phyloP scores from a whole-genome alignment of 176 grass and related monocot species.

The Musa itinerans region DNA sequence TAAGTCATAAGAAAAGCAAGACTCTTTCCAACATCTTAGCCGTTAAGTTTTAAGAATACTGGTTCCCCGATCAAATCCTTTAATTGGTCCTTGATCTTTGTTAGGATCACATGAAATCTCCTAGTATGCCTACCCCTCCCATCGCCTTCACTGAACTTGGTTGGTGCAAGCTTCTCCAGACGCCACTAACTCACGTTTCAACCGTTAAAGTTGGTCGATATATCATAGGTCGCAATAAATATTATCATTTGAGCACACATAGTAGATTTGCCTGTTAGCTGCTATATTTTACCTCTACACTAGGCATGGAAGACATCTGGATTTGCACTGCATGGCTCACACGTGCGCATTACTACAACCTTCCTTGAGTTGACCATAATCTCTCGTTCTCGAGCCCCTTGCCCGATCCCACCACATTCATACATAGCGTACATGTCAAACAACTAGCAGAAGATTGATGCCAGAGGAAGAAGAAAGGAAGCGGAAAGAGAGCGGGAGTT shows the following conservation, averaged over 20 bases:
- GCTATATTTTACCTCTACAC: too few relatives aligned
- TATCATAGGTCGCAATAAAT: too few relatives aligned
- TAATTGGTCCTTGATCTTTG: too few relatives aligned
- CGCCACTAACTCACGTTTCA: not conserved
- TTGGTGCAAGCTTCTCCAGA: not conserved
- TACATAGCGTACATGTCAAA: not conserved
- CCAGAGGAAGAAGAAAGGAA: not conserved
- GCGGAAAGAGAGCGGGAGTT: not conserved
- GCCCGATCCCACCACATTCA: not conserved
- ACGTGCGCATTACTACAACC: not conserved
- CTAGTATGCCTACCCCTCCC: not conserved
- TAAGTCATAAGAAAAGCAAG: too few relatives aligned
- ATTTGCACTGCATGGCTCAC: not conserved
- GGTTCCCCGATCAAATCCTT: too few relatives aligned
- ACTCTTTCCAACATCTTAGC: too few relatives aligned
- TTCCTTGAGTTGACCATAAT: not conserved
- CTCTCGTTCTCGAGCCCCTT: constrained; percentile 1
- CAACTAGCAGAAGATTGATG: not conserved
- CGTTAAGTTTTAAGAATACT: too few relatives aligned
- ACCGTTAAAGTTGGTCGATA: not conserved
- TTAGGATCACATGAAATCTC: not conserved
- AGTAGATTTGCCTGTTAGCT: too few relatives aligned
- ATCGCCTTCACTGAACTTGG: not conserved
- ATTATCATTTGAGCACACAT: too few relatives aligned
- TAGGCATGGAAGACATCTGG: too few relatives aligned